phyloP scores from a whole-genome alignment of 208 protist genomes.

The Leishmania braziliensis region DNA sequence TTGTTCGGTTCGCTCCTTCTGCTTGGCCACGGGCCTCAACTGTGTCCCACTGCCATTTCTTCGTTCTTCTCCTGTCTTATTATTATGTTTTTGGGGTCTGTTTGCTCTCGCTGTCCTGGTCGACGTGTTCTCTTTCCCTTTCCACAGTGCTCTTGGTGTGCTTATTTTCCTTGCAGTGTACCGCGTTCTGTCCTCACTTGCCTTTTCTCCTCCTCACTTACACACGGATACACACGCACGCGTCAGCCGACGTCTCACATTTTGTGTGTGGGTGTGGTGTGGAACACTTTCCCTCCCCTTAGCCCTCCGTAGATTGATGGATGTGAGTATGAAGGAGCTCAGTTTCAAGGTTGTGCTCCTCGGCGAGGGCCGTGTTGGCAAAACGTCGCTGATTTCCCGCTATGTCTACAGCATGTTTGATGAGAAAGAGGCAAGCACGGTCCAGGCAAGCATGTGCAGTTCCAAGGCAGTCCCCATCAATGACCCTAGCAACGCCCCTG shows the following conservation, averaged over 20 bases:
- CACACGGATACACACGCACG: neutral
- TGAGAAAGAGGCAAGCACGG: conserved; percentile 60
- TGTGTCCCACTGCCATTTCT: neutral
- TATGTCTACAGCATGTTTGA: conserved; percentile 78
- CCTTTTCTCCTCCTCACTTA: neutral
- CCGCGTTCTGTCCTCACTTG: neutral
- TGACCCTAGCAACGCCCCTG: conserved; percentile 17
- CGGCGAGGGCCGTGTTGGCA: conserved; percentile 85
- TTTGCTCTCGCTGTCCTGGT: neutral
- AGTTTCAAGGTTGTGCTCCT: conserved; percentile 82
- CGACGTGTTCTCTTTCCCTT: neutral
- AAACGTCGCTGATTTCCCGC: conserved; percentile 78
- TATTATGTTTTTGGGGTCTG: neutral
- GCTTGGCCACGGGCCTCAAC: neutral
- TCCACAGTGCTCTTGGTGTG: neutral
- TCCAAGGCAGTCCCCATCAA: conserved; percentile 58
- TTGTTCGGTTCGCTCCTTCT: neutral
- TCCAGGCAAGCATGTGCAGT: conserved; percentile 71
- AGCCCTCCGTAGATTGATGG: neutral
- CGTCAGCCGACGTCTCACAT: neutral
- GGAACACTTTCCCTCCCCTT: neutral
- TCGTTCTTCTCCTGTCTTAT: too few species aligned
- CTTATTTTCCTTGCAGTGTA: neutral
- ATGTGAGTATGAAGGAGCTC: neutral
- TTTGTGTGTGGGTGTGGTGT: neutral